phyloP scores from a whole-genome alignment of 2,329 filamentous ascomycete genomes.

The Thermothelomyces thermophilus region DNA sequence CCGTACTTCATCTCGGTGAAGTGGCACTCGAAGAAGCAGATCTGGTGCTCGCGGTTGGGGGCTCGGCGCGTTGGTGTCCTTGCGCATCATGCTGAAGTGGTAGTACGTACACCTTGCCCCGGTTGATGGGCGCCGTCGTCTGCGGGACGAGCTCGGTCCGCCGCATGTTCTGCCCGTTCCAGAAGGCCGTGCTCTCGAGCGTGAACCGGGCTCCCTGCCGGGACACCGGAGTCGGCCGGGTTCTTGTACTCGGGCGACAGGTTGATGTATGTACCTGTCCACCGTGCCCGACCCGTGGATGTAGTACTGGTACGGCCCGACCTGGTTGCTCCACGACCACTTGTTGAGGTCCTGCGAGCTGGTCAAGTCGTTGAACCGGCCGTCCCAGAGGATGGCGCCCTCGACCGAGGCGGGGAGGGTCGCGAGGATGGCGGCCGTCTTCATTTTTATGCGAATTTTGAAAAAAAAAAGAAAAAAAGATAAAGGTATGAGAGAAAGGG shows the following conservation, averaged over 20 bases:
- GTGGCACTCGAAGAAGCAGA: conserved; percentile 58
- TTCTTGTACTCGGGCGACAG: conserved; percentile 57
- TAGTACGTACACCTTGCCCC: conserved; percentile 61
- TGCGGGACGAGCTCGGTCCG: conserved; percentile 69
- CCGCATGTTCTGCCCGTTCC: conserved; percentile 67
- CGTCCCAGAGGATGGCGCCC: conserved; percentile 48
- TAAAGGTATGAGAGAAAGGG: background rate
- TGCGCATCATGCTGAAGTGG: conserved; percentile 62
- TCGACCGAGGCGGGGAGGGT: conserved; percentile 16
- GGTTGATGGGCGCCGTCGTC: conserved; percentile 57
- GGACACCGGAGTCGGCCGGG: conserved; percentile 53
- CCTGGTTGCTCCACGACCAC: conserved; percentile 63
- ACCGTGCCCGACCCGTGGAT: conserved; percentile 58
- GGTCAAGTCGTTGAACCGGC: conserved; percentile 55
- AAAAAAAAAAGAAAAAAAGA: background rate
- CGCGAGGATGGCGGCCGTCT: conserved; percentile 11
- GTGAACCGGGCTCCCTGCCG: conserved; percentile 63
- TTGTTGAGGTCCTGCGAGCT: conserved; percentile 48
- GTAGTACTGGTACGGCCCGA: conserved; percentile 68
- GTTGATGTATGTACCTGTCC: conserved; percentile 58
- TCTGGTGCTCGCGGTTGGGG: conserved; percentile 61
- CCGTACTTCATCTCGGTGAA: conserved; percentile 71
- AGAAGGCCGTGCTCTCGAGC: conserved; percentile 56
- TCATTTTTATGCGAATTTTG: conserved; percentile 21
- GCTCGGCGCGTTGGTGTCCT: conserved; percentile 52